Evolutionary conservation across 257 asterid species (phyloP), one percentile per base, ranked within the genome.

Genomic region (Solanum dulcamara): DNA sequence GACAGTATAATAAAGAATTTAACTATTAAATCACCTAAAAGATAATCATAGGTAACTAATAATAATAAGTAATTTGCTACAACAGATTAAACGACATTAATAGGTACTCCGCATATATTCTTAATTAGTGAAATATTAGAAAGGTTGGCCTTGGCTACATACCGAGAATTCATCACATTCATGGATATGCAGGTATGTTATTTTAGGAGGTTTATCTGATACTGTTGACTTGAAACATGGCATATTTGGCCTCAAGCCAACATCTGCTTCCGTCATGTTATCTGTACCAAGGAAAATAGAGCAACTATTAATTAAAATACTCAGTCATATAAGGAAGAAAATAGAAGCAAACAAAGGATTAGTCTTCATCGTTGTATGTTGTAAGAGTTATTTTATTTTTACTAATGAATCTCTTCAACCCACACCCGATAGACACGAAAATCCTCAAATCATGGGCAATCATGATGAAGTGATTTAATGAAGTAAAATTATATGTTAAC

Each of bases 141-240:
- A 82, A 57, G 81, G 70, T 33, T 4, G 24, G 7, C 57, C 37
- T 42, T 74, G 37, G 37, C 37, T 51, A 80, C 92, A 3, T 92
- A 94, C 99, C 48, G 98, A 93, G 92, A 96, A 96, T 86, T 88
- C 86, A 68, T 91, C 92, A 33, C 98, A 93, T 32, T 92, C 95
- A 30, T 89, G 86, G 79, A 94, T 89, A 81, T 87, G 94, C 10
- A 91, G 86, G 84, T 96, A 96, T 3, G 95, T 91, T 51, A 93
- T 92, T 80, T 81, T 83, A 0, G 98, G 94, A 82, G 92, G 86
- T 68, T 81, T 26, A 35, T 89, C 91, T 12, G 46, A 79, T 24
- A 68, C 64, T 42, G 55, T 38, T 24, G 88, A 38, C 88, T 86
- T 81, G 86, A 94, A 96, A 88, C 85, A 90, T 22, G 94, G 93